These are phyloP conservation scores for Extremus antarcticus DNA, from an alignment of 495 filamentous ascomycete genomes.

Conservation along the genomic window DNA sequence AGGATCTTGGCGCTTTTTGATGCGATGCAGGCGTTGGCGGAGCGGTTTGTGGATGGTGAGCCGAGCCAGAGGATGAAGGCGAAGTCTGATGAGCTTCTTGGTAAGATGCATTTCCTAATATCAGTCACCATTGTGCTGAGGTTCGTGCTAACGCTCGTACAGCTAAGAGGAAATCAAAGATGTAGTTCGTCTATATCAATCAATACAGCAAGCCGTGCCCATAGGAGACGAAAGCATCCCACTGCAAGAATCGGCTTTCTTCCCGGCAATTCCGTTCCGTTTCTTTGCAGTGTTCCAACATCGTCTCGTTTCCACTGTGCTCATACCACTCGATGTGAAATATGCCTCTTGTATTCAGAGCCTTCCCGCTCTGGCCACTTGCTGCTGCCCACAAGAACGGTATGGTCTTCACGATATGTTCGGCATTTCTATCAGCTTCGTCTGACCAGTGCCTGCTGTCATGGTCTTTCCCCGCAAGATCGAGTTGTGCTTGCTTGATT, in stretches of 20 bases:
- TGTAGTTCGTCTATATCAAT: neutral
- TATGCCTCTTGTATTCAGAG: neutral
- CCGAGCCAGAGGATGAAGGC: conserved; percentile 25
- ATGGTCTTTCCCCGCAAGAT: neutral
- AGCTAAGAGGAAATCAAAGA: neutral
- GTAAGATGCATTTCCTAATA: neutral
- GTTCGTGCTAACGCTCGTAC: neutral
- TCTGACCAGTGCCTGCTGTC: neutral
- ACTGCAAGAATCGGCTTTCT: neutral
- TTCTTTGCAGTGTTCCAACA: neutral
- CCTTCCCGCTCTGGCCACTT: neutral
- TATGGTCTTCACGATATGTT: neutral
- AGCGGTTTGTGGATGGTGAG: conserved; percentile 30
- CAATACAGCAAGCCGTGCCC: neutral
- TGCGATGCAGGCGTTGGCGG: conserved; percentile 28
- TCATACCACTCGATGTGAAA: neutral
- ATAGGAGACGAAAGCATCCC: neutral
- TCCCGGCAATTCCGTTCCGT: neutral
- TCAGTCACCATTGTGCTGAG: too few relatives aligned
- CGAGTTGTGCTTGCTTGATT: neutral
- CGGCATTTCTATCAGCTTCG: neutral
- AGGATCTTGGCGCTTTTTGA: conserved; percentile 23
- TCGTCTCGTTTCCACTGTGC: neutral
- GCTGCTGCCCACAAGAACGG: neutral
- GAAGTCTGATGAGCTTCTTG: conserved; percentile 21